Base-by-base conservation (phyloP, 2,329 filamentous ascomycete genomes). In the Colletotrichum destructivum region DNA sequence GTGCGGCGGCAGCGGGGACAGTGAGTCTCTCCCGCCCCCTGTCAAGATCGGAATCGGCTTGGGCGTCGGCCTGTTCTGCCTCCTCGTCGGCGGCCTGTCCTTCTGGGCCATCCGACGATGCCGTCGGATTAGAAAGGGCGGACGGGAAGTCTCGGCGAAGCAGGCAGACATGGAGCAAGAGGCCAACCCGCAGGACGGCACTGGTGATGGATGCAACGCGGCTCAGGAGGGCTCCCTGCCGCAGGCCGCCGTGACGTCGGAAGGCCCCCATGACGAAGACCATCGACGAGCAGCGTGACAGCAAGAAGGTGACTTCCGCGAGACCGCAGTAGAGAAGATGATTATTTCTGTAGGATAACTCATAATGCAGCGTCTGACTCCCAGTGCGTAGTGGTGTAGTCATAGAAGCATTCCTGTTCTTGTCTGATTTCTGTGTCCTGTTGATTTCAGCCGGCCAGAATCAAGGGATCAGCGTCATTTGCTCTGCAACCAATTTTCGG, bases 21-120 rank as follows among this genome's bases (percentile, higher is more conserved):
- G 15, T 6, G n/a, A 26, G 16, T 23, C 16, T 1, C 26, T 60
- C n/a, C 38, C 51, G 1, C 18, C 8, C 2, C 15, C 40, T 4
- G 26, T n/a, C 31, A 54, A 26, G 18, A 42, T 69, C 16, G 64
- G 40, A 0, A 59, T 72, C 8, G 64, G 55, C 1, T 47, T 68
- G 26, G 44, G 60, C 3, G 23, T 65, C 9, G 55, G 60, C 7
- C 26, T 40, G 12, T 16, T 60, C 21, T 47, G 38, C 26, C 11
- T 69, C 3, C 12, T 69, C 18, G 51, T 68, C 5, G 0, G 55
- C 6, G 60, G n/a, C 3, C 21, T 73, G 26, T 40, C 49, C n/a
- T 35, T 47, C 11, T 69, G 72, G 69, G 69, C 69, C 21, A 21
- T 66, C 49, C 38, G 31, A 64, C 23, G 69, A 4, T 68, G 69